Evolutionary conservation across 208 protist genomes (phyloP).

Genomic region (Herpetomonas muscarum): DNA sequence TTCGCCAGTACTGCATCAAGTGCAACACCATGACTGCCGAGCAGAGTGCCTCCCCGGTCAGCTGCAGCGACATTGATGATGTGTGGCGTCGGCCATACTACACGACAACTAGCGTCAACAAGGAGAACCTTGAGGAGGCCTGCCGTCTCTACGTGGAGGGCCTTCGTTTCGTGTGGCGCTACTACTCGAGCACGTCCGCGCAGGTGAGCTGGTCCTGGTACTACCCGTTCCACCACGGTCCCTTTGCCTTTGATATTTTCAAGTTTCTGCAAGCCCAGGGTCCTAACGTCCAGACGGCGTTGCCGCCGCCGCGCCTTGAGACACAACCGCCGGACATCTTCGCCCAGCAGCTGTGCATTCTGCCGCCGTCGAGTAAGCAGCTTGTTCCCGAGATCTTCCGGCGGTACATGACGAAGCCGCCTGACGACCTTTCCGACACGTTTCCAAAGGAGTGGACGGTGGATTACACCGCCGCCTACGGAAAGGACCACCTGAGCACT

Average conservation of each 20-base stretch:
- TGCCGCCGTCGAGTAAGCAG: conserved; percentile 49
- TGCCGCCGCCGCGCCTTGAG: conserved; percentile 36
- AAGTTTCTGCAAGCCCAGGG: conserved; percentile 35
- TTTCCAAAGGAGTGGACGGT: conserved; percentile 66
- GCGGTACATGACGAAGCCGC: conserved; percentile 36
- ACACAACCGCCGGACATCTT: conserved; percentile 42
- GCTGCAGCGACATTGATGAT: conserved; percentile 28
- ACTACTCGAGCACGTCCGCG: conserved; percentile 58
- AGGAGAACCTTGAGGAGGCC: conserved; percentile 27
- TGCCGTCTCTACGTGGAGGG: conserved; percentile 74
- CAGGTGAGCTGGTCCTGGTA: conserved; percentile 77
- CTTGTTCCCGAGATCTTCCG: conserved; percentile 54
- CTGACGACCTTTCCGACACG: conserved; percentile 36
- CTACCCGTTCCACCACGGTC: conserved; percentile 74
- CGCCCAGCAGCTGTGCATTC: conserved; percentile 73
- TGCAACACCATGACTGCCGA: conserved; percentile 25
- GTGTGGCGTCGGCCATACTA: conserved; percentile 54
- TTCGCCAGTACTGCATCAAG: conserved; percentile 54
- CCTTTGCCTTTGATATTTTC: conserved; percentile 64
- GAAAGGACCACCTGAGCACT: conserved; percentile 61
- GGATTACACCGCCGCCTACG: conserved; percentile 54
- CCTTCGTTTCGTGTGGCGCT: conserved; percentile 78
- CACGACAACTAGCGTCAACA: conserved; percentile 30
- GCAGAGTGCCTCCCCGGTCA: conserved; percentile 30
- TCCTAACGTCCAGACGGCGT: conserved; percentile 17